Base-by-base conservation (phyloP, 352 stramenopile species). In the Pythium grandisporangium region DNA sequence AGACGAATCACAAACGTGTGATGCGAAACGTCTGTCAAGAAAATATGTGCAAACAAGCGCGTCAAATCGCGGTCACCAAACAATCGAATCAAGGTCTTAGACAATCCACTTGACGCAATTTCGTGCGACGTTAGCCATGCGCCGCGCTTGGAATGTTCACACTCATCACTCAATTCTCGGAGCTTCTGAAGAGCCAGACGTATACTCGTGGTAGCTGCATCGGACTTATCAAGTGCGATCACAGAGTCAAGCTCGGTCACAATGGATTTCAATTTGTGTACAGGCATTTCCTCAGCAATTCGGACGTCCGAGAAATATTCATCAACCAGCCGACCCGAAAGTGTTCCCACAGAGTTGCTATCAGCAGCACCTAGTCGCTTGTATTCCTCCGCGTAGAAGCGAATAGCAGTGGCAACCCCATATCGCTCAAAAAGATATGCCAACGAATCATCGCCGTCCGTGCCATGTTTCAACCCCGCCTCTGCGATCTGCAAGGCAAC, bases 351-450 rank as follows among this genome's bases (percentile, higher is more conserved):
- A n/a, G n/a, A n/a, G n/a, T n/a, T n/a, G 30, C 19, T 39, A 23
- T 61, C 42, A 29, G 53, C 40, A 45, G 58, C 22, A 20, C 58
- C 50, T 12, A 20, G 14, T 11, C 35, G 42, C 53, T 37, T 35
- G 5, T 25, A 34, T 19, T 48, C 51, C 1, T 62, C 70, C 33
- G 27, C 27, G 38, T 78, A 82, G 7, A 58, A 70, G 10, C 66
- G 70, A 53, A 86, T 67, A 6, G 69, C 63, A 33, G 42, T 66
- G 29, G 61, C 53, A 12, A 86, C 63, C 14, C 70, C 73, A 37
- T 80, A 57, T 2, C 73, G 70, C 36, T 80, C 68, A 42, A 80
- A 79, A 20, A 78, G 48, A 19, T n/a, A n/a, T n/a, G n/a, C n/a
- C n/a, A n/a, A n/a, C n/a, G n/a, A n/a, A n/a, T n/a, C n/a, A n/a